Base-by-base conservation (phyloP, 2,329 filamentous ascomycete genomes). In the Salinomyces thailandicus region DNA sequence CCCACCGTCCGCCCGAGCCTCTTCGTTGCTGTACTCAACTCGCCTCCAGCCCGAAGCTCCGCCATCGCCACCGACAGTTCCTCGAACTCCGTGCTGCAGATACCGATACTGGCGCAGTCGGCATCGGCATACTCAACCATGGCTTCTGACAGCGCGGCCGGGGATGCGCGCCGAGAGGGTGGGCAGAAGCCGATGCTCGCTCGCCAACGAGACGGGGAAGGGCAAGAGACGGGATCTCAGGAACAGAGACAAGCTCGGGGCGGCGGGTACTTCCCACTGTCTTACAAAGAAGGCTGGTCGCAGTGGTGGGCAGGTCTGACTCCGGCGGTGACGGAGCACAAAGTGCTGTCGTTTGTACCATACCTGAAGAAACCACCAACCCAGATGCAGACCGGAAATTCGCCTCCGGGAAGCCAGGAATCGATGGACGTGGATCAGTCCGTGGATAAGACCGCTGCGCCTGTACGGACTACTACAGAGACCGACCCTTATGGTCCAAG, bases 301-400 rank as follows among this genome's bases (percentile, higher is more conserved):
- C 89, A 96, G 71, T 96, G 91, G 85, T 98, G 91, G 91, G 75
- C 79, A 8, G 80, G 77, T 44, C 66, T 91, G n/a, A 79, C 86
- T 1, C 82, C 91, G 2, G 78, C 81, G 13, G 71, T 78, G 17
- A 87, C 89, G 9, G 91, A 98, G 64, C 84, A 89, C 55, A 81
- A 77, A 51, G 87, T 98, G 18, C 75, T 98, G 47, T 81, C 78
- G 41, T 83, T 80, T 58, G 77, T 98, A 24, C 91, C 91, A 4
- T 81, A 86, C 57, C 74, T 95, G 4, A 76, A 77, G 48, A 68
- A 69, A 64, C 85, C 74, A 60, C 85, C 73, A 5, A 79, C 69
- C 52, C 82, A 76, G 57, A 75, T 67, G 31, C 75, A 80, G 49
- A 80, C 77, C 4, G 75, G 73, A 36, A 69, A 68, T 5, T 64